Base-by-base conservation (phyloP, 495 filamentous ascomycete species). In the Chaetomidium leptoderma region DNA sequence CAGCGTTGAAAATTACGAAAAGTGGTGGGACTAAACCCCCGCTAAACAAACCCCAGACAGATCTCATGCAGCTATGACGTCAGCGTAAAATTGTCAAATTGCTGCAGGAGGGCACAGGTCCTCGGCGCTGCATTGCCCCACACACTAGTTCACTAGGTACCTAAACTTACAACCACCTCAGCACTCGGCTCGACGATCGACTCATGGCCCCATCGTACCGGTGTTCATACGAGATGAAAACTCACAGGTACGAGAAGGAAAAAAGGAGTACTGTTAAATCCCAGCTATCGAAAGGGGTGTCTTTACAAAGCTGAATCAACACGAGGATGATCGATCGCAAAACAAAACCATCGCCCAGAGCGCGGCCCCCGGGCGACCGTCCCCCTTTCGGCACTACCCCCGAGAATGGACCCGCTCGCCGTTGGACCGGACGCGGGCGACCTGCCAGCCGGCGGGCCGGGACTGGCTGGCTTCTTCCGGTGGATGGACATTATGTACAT, bases 351-450 rank as follows among this genome's bases (percentile, higher is more conserved):
- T 26, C 32, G 37, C 50, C 50, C n/a, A n/a, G n/a, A 24, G 35
- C 30, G 13, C 14, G 7, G 1, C 21, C 23, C 49, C 17, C 19
- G 5, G 14, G 8, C 24, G 33, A 5, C 17, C 9, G n/a, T 23
- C 27, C 51, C 35, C 7, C 17, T 44, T 44, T 54, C 39, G 51
- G 51, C 37, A 32, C 11, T 32, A 21, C 26, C 51, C 21, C 51
- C 51, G 51, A 54, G 27, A 24, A n/a, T 27, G 51, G 39, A 33
- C 33, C 51, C 39, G 37, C 51, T 32, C 37, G 37, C 51, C 37
- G 37, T 33, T 54, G 37, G 37, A 17, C 51, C 51, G 51, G 50
- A 1, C 27, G 33, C 33, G 6, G 21, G 32, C 19, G 33, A 6
- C 2, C 6, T 21, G 50, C 11, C 51, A 44, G 27, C 37, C 26